Base-by-base conservation (phyloP, 371 early-diverging fungal species). In the Dichotomocladium elegans region DNA sequence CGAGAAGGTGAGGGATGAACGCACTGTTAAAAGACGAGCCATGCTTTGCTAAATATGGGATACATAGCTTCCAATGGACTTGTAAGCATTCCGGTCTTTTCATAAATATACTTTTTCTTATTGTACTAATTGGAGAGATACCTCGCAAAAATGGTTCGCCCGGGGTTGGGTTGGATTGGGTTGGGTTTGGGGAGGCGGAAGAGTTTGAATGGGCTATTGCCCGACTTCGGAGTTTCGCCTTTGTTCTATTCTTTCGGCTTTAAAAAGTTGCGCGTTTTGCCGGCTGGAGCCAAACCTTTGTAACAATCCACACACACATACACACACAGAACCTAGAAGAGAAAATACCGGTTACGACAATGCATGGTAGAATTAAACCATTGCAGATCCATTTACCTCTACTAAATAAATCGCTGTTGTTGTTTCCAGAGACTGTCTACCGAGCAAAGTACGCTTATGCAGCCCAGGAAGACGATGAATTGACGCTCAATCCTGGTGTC, bases 401-500 rank as follows among this genome's bases (percentile, higher is more conserved):
- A 44, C 9, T 33, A 33, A 44, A 3, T 26, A 27, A n/a, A 9
- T 26, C 12, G 26, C 27, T 6, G 24, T 43, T 6, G 22, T 21
- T 22, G 6, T n/a, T 30, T 21, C 7, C 22, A 27, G 41, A 55
- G 33, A 1, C 37, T 8, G 28, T 30, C 6, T 56, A 37, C 27
- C 56, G 33, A 24, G 56, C 49, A 14, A 15, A 17, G 24, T 69
- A 70, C 42, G 64, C 58, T 24, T 82, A 80, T 52, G 64, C 50
- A 53, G 70, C 68, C 19, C 57, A 64, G 53, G 71, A 77, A 51
- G 68, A 70, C 15, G 87, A 86, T 64, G 87, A 86, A 57, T 52
- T 86, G 49, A 74, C 59, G 50, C 67, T 86, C n/a, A 51, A 67
- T 34, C 61, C 70, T 6, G 83, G 83, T 27, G 85, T 85, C 62